These are phyloP conservation scores for Tulasnella sp. DNA, from an alignment of 768 basidiomycete genomes.

Conservation along the genomic window DNA sequence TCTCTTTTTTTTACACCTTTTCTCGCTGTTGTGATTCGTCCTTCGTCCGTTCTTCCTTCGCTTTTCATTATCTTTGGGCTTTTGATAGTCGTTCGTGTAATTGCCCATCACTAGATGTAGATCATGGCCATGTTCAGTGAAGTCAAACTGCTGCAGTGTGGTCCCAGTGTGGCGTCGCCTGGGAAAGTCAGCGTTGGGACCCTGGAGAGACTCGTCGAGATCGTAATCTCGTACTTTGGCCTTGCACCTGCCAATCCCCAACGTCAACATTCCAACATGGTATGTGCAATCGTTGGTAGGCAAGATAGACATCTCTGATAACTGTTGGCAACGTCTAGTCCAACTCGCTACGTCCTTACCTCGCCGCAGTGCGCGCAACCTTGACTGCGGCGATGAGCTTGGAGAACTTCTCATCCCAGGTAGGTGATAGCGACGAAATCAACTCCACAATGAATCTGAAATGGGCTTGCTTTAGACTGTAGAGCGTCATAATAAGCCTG, in stretches of 20 bases:
- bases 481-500: slow-evolving; percentile 95
- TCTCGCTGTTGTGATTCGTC: neutral
- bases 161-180: neutral
- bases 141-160: neutral
- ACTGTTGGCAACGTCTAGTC: slow-evolving; percentile 50
- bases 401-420: slow-evolving; percentile 98
- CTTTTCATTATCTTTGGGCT: neutral
- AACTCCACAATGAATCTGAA: neutral
- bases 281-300: neutral
- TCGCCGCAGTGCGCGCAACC: slow-evolving; percentile 91
- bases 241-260: neutral
- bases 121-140: neutral
- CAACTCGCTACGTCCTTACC: slow-evolving; percentile 91
- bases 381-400: slow-evolving; percentile 96
- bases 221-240: neutral
- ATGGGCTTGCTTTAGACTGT: slow-evolving; percentile 62
- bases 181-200: neutral
- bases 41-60: neutral
- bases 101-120: neutral
- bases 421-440: slow-evolving; percentile 37
- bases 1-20: neutral
- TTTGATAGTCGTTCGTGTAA: neutral
- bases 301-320: neutral
- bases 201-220: neutral
- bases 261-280: neutral